Conservation (phyloP, 305 asterid genomes). For the Ruellia speciosa region DNA sequence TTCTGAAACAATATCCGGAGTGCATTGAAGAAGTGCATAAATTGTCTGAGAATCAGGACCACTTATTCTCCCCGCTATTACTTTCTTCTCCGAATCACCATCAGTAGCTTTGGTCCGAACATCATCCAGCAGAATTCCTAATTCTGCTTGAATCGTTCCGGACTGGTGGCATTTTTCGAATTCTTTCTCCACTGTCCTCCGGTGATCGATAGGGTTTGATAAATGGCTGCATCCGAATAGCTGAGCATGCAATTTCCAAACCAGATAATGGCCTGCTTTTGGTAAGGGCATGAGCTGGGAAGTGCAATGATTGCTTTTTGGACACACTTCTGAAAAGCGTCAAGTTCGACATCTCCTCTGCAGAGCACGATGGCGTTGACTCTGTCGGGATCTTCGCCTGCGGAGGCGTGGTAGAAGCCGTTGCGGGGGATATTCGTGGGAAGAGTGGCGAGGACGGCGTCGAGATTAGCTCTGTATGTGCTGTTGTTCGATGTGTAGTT, state of each 20-base stretch:
- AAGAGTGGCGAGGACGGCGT: conserved; percentile 25
- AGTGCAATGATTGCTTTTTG: neutral
- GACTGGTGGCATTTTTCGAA: neutral
- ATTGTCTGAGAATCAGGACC: conserved; percentile 17
- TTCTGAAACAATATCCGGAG: conserved; percentile 31
- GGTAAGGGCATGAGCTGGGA: neutral
- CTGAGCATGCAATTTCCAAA: neutral
- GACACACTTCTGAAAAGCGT: conserved; percentile 22
- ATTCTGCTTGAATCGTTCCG: neutral
- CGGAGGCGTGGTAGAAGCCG: conserved; percentile 26
- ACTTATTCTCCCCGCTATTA: conserved; percentile 12
- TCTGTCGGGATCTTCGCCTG: conserved; percentile 11
- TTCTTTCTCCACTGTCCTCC: too few relatives aligned
- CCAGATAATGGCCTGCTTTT: conserved; percentile 4
- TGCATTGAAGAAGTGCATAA: conserved; percentile 28
- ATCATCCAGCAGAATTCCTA: conserved; percentile 2
- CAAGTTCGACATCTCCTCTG: conserved; percentile 18
- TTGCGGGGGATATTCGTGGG: conserved; percentile 11
- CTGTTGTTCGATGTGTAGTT: conserved; percentile 25
- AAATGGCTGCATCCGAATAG: neutral
- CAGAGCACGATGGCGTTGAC: conserved; percentile 23
- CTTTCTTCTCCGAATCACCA: conserved; percentile 23
- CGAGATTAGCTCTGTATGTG: conserved; percentile 25
- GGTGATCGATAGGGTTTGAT: neutral
- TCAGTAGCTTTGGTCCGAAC: conserved; percentile 20